Evolutionary conservation across 805 yeast genomes (phyloP), one percentile per base, ranked within the genome.

Genomic region (Wickerhamiella spandovensis): DNA sequence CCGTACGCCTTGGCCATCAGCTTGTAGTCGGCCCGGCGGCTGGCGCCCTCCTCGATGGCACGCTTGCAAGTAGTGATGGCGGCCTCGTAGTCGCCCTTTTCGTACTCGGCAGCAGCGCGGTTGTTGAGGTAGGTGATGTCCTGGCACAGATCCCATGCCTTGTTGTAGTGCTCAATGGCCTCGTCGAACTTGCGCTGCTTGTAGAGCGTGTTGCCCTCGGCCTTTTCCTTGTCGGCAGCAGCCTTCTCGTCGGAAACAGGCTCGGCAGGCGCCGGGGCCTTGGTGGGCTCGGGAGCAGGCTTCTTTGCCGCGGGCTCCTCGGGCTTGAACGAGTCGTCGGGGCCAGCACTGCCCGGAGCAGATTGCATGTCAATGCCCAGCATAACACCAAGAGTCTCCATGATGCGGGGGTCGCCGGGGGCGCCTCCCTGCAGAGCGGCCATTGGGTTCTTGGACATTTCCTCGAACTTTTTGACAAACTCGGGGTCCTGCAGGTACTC

Each of bases 71-170:
- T 86, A 53, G 74, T 69, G 56, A 92, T 84, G 41, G 95, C 89
- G 10, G 81, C 69, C 51, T 88, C 95, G 61, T 77, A 84, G 62
- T 88, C 96, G 54, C 92, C 95, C 67, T 89, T 87, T 71, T 92
- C 99, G 63, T 69, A 92, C 69, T 92, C 95, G 32, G 98, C 99
- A 51, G 99, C 97, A 39, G 98, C 92, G 62, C 94, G 80, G 74
- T 92, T 92, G 73, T 94, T 92, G 65, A 92, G 75, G 65, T 84
- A 92, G 0, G 97, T 90, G 62, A 90, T 86, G 64, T 92, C 97
- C 62, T 80, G 76, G 69, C 73, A 68, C 20, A 79, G 65, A 32
- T 81, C 83, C 84, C 87, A 92, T 1, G 99, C 99, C 63, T 80
- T 76, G 64, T 84, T 73, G 70, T 92, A 92, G 54, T 78, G 72